Percentiles rank a stretch among this genome's conserved stretches.
Evolutionary conservation across 768 basidiomycete genomes (phyloP).

Genomic region (Termitomyces sp.): DNA sequence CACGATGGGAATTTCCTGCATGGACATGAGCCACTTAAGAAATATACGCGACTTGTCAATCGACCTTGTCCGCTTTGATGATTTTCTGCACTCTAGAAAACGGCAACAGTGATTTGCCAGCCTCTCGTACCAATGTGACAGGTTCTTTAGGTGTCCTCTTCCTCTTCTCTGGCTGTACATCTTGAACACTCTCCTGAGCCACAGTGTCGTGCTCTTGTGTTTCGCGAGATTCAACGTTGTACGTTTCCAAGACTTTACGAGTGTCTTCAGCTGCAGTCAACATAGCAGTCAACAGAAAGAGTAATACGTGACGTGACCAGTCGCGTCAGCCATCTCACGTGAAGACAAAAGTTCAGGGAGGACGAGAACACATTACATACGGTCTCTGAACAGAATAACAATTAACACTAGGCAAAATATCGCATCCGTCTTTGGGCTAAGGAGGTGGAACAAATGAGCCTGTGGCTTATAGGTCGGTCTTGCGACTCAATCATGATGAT

Average conservation of each 20-base stretch:
- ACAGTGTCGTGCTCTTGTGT: not conserved
- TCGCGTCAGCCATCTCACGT: conserved; percentile 12
- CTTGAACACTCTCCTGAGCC: conserved; percentile 1
- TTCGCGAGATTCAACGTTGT: conserved; percentile 1
- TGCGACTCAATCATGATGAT: not conserved
- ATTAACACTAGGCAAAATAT: not conserved
- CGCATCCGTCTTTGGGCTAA: not conserved
- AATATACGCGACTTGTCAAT: conserved; percentile 7
- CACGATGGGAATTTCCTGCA: conserved; percentile 70
- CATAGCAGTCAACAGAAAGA: conserved; percentile 1
- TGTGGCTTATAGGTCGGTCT: too few species aligned
- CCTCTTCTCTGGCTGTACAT: conserved; percentile 18
- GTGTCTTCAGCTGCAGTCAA: not conserved
- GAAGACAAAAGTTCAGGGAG: not conserved
- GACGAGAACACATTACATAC: not conserved
- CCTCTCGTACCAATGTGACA: conserved; percentile 23
- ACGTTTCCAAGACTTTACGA: not conserved
- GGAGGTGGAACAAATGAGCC: not conserved
- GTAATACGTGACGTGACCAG: conserved; percentile 13
- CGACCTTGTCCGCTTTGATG: conserved; percentile 79
- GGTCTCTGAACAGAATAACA: not conserved
- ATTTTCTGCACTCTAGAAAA: conserved; percentile 78
- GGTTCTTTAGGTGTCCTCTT: conserved; percentile 22
- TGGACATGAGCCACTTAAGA: not conserved
- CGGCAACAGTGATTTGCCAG: conserved; percentile 72